Evolutionary conservation across 169 alveolate species (phyloP), one percentile per base, ranked within the genome.

Genomic region (Pseudocohnilembus persalinus): DNA sequence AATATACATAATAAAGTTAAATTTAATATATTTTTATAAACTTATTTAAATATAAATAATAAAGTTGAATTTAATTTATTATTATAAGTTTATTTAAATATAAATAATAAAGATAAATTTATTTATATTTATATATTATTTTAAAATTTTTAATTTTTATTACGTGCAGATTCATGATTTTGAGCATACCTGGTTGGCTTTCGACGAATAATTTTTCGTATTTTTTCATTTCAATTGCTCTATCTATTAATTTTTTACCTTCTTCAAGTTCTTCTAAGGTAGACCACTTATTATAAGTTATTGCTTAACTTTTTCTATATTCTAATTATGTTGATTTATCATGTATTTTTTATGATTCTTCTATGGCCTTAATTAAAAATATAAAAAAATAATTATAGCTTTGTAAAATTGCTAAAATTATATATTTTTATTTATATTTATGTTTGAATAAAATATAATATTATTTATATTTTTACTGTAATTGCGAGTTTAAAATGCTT

Each of bases 151-250:
- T n/a, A n/a, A n/a, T n/a, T n/a, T n/a, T n/a, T n/a, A n/a, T n/a
- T n/a, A 49, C 76, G 16, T 33, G 29, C 28, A 79, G n/a, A 79
- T 79, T 79, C 84, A 79, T 79, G 0, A 79, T 79, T 79, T 73
- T 79, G 27, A 79, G 29, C n/a, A 79, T 79, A 29, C 84, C 84
- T 63, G 35, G n/a, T 79, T 79, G 75, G 35, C 64, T n/a, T 49
- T 79, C 35, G 20, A 49, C 20, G 49, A 79, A 79, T 28, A 79
- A 49, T 27, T 79, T 79, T 30, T 79, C 84, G 49, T 25, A 79
- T 79, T 72, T 35, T 30, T 79, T 79, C 84, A 79, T 79, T 29
- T 79, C 84, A n/a, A 79, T 79, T 29, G 84, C 84, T 6, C 28
- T 49, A 49, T 79, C 84, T 34, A 79, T 79, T 1, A 49, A 74